Base-by-base conservation (phyloP, 371 early-diverging fungal species). In the Rhizopus microsporus region DNA sequence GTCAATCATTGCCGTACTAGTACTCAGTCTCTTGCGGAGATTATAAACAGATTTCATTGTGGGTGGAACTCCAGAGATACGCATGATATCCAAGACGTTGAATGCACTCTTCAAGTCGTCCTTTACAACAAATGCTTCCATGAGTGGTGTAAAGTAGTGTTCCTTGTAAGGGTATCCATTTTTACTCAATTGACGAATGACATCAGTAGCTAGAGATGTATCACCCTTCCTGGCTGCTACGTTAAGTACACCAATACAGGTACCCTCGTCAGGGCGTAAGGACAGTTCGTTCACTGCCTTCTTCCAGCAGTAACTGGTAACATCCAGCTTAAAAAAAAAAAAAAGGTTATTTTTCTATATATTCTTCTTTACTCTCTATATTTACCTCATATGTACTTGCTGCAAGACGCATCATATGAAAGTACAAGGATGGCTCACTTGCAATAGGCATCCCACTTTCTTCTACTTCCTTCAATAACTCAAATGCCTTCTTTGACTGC, bases 141-240 rank as follows among this genome's bases (percentile, higher is more conserved):
- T 72, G 37, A 92, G 55, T 23, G 91, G 88, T 29, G 85, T 83
- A 65, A 88, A 82, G 54, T 92, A 89, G 13, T 77, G 77, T 54
- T 88, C 89, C 31, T 79, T 73, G 44, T 88, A 76, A 23, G 81
- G 67, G 61, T 78, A 81, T 40, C 81, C 86, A 23, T 51, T 64
- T 6, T 60, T 72, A 40, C 79, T 77, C 56, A 91, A 65, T 40
- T 75, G 74, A 47, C 82, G 77, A 33, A 91, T 75, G 17, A 86
- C 78, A 29, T 75, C 78, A 5, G 84, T 74, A 6, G 88, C 86
- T 30, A 92, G 53, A 15, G 65, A 62, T 1, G 82, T 69, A 15
- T 88, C 75, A 23, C 85, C 88, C 3, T 49, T 50, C 3, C 78
- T 81, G 45, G 82, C 87, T 5, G 90, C 91, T 16, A 85, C 70